Conservation (phyloP, 2,329 filamentous ascomycete genomes). For the Aspergillus pseudotamarii region DNA sequence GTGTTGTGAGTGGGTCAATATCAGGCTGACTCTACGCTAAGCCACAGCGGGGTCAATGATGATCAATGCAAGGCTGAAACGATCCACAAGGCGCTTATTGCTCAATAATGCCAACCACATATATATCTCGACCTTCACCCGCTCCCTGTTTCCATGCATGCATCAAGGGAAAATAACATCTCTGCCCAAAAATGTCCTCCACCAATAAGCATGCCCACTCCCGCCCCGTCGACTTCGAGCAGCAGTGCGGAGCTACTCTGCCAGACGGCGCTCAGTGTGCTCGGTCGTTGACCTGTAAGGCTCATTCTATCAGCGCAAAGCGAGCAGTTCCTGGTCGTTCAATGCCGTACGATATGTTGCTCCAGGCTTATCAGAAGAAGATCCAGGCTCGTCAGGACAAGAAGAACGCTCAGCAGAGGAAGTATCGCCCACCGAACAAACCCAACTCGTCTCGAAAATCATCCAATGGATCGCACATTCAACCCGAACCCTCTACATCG, state of each 20-base stretch:
- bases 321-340: constrained; percentile 83
- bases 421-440: constrained; percentile 38
- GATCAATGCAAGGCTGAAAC: neutral
- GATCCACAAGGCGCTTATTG: neutral
- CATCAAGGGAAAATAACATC: neutral
- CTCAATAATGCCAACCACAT: neutral
- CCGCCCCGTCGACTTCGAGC: constrained; percentile 85
- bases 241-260: constrained; percentile 85
- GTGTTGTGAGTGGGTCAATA: neutral
- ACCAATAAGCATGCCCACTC: neutral
- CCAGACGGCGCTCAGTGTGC: constrained; percentile 86
- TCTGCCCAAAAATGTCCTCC: neutral
- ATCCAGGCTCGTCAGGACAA: constrained; percentile 76
- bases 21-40: neutral
- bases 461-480: constrained; percentile 6
- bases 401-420: constrained; percentile 74
- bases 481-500: neutral
- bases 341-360: constrained; percentile 87
- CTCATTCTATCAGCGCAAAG: constrained; percentile 92
- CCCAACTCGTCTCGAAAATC: neutral
- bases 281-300: constrained; percentile 88
- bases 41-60: neutral
- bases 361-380: constrained; percentile 91
- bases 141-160: neutral
- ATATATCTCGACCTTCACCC: neutral